These are phyloP conservation scores for Arthrobotrys pseudoclavata DNA, from an alignment of 2,329 filamentous ascomycete genomes.

Conservation along the genomic window DNA sequence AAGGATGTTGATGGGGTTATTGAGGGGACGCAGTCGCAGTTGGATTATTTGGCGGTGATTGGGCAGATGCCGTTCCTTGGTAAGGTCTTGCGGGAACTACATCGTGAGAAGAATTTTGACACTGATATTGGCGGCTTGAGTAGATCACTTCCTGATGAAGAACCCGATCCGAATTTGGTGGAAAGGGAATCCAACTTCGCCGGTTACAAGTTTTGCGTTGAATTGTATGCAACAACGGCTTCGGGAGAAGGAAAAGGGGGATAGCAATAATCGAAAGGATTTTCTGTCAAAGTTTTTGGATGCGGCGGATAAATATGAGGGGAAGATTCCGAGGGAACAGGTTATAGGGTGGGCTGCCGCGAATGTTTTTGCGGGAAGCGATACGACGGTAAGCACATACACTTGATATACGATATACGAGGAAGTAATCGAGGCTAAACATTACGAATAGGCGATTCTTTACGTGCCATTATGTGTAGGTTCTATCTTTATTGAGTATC, in stretches of 20 bases:
- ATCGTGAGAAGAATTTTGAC: too few species aligned
- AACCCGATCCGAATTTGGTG: conserved; percentile 47
- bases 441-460: conserved; percentile 32
- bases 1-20: conserved; percentile 65
- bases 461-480: conserved; percentile 47
- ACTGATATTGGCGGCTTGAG: neutral
- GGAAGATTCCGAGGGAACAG: conserved; percentile 36
- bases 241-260: conserved; percentile 33
- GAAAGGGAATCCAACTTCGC: conserved; percentile 51
- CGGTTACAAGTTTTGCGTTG: conserved; percentile 39
- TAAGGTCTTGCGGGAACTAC: neutral
- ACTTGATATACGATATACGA: neutral
- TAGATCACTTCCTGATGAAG: conserved; percentile 53
- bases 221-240: conserved; percentile 54
- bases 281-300: conserved; percentile 50
- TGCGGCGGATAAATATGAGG: conserved; percentile 48
- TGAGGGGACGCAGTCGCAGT: conserved; percentile 53
- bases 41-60: conserved; percentile 44
- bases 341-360: conserved; percentile 56
- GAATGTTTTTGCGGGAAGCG: conserved; percentile 68
- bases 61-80: conserved; percentile 54
- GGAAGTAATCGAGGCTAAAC: neutral
- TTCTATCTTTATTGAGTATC: neutral
- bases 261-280: conserved; percentile 31
- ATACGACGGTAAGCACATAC: conserved; percentile 64